Percentiles rank a stretch among this genome's conserved stretches.
Conservation (phyloP, 176 grass and related monocot species). For the Secale cereale region DNA sequence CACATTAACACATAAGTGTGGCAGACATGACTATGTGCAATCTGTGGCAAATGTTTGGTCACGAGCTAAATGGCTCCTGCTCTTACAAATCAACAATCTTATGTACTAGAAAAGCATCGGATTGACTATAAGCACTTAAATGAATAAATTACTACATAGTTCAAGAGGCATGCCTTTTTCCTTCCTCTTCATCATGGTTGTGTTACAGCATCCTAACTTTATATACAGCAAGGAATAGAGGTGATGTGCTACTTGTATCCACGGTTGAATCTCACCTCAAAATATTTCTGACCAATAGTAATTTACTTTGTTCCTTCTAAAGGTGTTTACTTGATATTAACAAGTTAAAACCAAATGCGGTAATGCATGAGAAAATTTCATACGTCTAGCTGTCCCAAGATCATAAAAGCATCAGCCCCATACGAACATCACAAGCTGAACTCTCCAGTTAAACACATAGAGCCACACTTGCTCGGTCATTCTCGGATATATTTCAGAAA, state of each 20-base stretch:
- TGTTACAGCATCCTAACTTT: not conserved
- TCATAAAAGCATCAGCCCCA: constrained; percentile 3
- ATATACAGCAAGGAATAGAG: not conserved
- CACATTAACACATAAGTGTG: not conserved
- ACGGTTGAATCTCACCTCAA: not conserved
- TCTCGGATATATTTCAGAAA: constrained; percentile 18
- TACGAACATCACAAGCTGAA: constrained; percentile 5
- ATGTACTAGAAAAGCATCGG: not conserved
- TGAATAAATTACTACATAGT: not conserved
- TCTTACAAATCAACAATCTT: not conserved
- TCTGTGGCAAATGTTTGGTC: not conserved
- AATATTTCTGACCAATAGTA: not conserved
- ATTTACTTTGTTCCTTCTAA: not conserved
- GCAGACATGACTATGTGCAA: not conserved
- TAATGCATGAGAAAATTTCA: not conserved
- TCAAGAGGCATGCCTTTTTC: not conserved
- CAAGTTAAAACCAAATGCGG: not conserved
- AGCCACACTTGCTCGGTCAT: not conserved
- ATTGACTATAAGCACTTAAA: not conserved
- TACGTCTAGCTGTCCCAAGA: not conserved
- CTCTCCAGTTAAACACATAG: not conserved
- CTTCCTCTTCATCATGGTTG: not conserved
- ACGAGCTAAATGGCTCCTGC: not conserved
- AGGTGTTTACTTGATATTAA: not conserved
- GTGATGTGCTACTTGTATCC: not conserved